These are phyloP conservation scores for Tetrahymena elliotti DNA, from an alignment of 73 alveolate genomes.

Conservation along the genomic window DNA sequence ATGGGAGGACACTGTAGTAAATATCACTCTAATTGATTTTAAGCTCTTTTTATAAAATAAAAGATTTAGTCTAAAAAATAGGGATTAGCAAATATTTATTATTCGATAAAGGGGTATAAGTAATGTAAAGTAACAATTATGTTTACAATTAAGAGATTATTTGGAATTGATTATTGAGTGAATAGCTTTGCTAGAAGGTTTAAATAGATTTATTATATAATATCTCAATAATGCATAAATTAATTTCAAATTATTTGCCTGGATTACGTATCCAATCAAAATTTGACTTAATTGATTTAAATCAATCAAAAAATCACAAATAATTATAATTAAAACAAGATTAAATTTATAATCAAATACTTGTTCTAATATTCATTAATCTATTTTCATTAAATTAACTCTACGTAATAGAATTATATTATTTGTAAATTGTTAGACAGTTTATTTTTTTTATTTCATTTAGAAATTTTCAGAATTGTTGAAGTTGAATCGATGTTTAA, in stretches of 20 bases:
- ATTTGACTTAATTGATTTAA: background rate
- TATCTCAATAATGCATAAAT: background rate
- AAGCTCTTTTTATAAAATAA: conserved; percentile 10
- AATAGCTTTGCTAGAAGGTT: background rate
- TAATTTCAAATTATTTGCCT: background rate
- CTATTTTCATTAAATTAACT: no score
- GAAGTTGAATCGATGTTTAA: background rate
- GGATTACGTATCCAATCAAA: background rate
- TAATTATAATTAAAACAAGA: background rate
- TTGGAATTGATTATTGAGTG: background rate
- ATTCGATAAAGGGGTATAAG: background rate
- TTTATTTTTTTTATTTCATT: no score
- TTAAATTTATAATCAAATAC: background rate
- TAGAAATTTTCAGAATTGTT: background rate
- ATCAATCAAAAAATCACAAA: background rate
- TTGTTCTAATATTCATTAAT: no score
- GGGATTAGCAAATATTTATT: background rate
- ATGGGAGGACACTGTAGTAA: conserved; percentile 52
- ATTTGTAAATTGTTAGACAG: no score
- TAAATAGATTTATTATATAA: no score
- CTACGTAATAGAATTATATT: no score
- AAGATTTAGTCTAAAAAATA: background rate
- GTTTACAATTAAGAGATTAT: background rate
- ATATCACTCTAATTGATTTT: conserved; percentile 44
- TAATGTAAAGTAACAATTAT: background rate